Evolutionary conservation across 352 stramenopile species (phyloP).

Genomic region (Globisporangium iwayamae): DNA sequence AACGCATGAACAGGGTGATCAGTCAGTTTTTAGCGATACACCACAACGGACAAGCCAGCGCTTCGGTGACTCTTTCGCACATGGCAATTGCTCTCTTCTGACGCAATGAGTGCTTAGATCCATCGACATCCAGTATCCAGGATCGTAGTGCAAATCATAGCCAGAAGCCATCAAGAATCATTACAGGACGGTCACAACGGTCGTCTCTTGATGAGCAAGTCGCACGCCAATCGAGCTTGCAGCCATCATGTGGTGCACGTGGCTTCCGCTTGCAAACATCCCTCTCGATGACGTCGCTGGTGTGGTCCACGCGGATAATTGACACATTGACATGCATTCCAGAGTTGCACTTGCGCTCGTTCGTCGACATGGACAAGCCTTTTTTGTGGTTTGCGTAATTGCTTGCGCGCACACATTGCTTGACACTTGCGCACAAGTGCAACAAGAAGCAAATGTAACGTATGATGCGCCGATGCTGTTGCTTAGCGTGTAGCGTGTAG

Average conservation of each 20-base stretch:
- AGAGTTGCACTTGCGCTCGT: neutral
- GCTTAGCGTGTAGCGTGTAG: too few species aligned
- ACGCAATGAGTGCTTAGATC: too few species aligned
- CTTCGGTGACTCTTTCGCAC: too few species aligned
- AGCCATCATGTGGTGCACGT: neutral
- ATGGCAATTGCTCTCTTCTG: too few species aligned
- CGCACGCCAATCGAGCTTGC: neutral
- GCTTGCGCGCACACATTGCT: too few species aligned
- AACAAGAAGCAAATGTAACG: neutral
- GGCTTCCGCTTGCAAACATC: neutral
- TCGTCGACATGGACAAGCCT: slow-evolving; percentile 1
- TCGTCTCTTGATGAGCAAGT: neutral
- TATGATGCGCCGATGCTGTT: slow-evolving; percentile 1
- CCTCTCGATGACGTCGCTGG: neutral
- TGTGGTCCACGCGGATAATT: slow-evolving; percentile 6
- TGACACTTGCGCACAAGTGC: too few species aligned
- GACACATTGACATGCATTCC: slow-evolving; percentile 8
- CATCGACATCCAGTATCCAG: too few species aligned
- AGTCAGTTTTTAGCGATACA: neutral
- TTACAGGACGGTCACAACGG: too few species aligned
- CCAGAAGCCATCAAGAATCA: too few species aligned
- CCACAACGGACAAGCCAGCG: neutral
- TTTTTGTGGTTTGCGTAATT: too few species aligned
- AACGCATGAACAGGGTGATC: too few species aligned
- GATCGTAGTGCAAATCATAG: too few species aligned